These are phyloP conservation scores for Boletales sp. DNA, from an alignment of 768 basidiomycete genomes.

Conservation along the genomic window DNA sequence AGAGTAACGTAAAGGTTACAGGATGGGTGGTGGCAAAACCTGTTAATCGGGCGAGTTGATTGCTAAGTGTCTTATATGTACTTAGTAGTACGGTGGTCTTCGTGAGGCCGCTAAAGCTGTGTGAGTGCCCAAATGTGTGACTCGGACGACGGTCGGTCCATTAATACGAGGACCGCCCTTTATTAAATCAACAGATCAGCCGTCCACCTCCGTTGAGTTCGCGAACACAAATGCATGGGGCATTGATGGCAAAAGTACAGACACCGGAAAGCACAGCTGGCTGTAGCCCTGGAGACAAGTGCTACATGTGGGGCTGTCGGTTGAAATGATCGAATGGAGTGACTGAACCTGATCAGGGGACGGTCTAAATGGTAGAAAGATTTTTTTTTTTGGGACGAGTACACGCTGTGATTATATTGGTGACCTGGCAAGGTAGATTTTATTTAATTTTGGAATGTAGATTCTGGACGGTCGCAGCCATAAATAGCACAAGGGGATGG, in stretches of 20 bases:
- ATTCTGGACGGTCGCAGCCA: too few species aligned
- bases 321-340: neutral
- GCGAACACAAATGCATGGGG: neutral
- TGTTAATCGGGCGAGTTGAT: neutral
- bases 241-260: neutral
- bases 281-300: conserved; percentile 5
- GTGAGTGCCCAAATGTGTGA: too few species aligned
- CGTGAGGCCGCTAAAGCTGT: too few species aligned
- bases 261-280: neutral
- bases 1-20: too few species aligned
- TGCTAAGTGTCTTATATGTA: neutral
- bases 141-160: neutral
- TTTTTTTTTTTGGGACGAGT: neutral
- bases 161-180: neutral
- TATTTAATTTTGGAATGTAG: too few species aligned
- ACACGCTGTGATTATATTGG: too few species aligned
- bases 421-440: too few species aligned
- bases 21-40: neutral
- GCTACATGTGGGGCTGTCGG: neutral
- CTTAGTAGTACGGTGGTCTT: too few species aligned
- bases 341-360: neutral
- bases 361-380: neutral
- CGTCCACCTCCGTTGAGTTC: too few species aligned
- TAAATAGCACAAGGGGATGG: neutral
- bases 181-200: neutral